Evolutionary conservation across 2,329 filamentous ascomycete species (phyloP), one percentile per base, ranked within the genome.

Genomic region (Gliomastix tumulicola): DNA sequence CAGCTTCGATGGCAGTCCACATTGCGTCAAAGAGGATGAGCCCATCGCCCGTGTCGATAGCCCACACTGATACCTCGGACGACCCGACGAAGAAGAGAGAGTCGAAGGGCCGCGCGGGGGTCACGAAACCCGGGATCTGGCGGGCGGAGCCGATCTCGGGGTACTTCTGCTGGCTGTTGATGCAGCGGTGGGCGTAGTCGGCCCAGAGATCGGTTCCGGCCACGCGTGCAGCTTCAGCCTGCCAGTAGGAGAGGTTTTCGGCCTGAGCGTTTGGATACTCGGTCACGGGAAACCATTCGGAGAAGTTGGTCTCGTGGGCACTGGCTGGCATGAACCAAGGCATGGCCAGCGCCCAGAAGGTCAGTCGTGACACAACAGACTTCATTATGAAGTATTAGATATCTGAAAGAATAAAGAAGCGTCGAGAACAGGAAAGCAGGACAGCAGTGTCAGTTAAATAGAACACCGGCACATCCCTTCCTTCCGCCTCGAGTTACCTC

Each of bases 21-120:
- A 50, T 40, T 1, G 49, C 23, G 17, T 53, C 49, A 8, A 51
- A 45, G 12, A 53, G 32, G 16, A 53, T 37, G 7, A 54, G 36
- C 1, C 50, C 49, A 4, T 47, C 49, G 6, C 49, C 50, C 1
- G 49, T 54, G 27, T 51, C 49, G 21, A 50, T 44, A 1, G 47
- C 49, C 51, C 51, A 54, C 5, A 45, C 34, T 4, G 49, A 48
- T 18, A 51, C 49, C 10, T 35, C 41, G 3, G 44, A 45, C 25
- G 40, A 40, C 3, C 49, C 49, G 16, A 51, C 36, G 16, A 48
- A 52, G 31, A 46, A 47, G 28, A 51, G 40, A 2, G 44, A 45
- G 30, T 49, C 45, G 28, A 51, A 51, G 3, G 43, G 34, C 25
- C 36, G 32, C 20, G 36, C 41, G 9, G 48, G 47, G 3, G 39